Base-by-base conservation (phyloP, 495 filamentous ascomycete species). In the Neurospora africana region DNA sequence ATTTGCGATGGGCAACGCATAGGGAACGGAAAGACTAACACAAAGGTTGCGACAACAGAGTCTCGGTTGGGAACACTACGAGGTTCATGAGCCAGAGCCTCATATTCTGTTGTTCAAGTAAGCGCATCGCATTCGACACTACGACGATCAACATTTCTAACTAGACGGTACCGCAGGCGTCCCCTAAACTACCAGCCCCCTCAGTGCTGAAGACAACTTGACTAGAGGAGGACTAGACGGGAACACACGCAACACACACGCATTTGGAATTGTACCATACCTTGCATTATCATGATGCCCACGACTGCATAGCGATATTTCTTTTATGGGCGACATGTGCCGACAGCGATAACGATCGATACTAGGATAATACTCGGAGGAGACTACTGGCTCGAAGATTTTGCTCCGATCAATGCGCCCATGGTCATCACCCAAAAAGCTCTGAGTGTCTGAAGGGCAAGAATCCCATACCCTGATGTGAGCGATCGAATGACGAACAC, bases 71-170 rank as follows among this genome's bases (percentile, higher is more conserved):
- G 94, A 98, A 78, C 95, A 99, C 82, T 99, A 99, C 75, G 95
- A 99, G 82, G 95, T 98, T 70, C 95, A 99, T 79, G 96, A 97
- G 81, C 95, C 95, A 41, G 95, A 99, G 84, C 95, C 95, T 68
- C 95, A 99, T 76, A 98, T 99, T 73, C 88, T 99, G 38, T 87
- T 99, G 17, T 99, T 99, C 87, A 99, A 99, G 95, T 98, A 82
- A 82, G 92, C 82, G 10, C 27, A 17, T 19, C 47, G 19, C 35
- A 67, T 33, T n/a, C n/a, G 43, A 47, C 10, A 23, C 70, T 65
- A 27, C 70, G 10, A 35, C 30, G 36, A 44, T 35, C 6, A 13
- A 35, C 40, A 72, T 10, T 68, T 71, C 70, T 69, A 71, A 53
- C 35, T 23, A 0, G 6, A 65, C 3, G 53, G 53, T 7, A 30